Evolutionary conservation across 352 stramenopile species (phyloP), one percentile per base, ranked within the genome.

Genomic region (Aphanomyces euteiches): DNA sequence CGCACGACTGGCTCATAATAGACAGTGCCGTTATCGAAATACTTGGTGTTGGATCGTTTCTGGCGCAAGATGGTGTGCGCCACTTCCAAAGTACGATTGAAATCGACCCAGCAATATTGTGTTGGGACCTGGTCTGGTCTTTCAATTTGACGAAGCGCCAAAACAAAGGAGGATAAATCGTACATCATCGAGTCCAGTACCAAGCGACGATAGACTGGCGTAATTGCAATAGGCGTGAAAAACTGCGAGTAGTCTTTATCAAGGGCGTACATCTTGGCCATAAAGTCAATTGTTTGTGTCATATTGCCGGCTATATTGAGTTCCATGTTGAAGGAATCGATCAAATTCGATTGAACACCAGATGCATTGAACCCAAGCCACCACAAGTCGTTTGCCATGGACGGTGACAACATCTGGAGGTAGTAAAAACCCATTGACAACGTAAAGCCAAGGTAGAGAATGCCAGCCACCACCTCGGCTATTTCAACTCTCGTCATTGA

Each of bases 81-180:
- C 5, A 69, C 47, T 28, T 69, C 63, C 63, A 40, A 69, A 17
- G 41, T 60, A 19, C 21, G 7, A 19, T 61, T 61, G 15, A 66
- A 61, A 28, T 28, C 28, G 28, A 28, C 28, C 28, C 28, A 28
- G 28, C 28, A 28, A 28, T 28, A 28, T 28, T 68, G 60, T 12
- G 60, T 61, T 2, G 38, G 36, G 10, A 69, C 39, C 1, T 56
- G 8, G 47, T 56, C n/a, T 12, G 37, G 37, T 8, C 10, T 1
- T 10, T 1, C 8, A 8, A 19, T 56, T 13, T 56, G 7, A 2
- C n/a, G 57, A n/a, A 56, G 57, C 8, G 57, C 8, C n/a, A 34
- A n/a, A 19, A 58, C 37, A 34, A 19, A n/a, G 8, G 50, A 10
- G n/a, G 50, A 12, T 1, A 58, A 34, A 34, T 58, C n/a, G 8